phyloP scores from a whole-genome alignment of 805 yeast genomes.

The Saccharomycopsis vini region DNA sequence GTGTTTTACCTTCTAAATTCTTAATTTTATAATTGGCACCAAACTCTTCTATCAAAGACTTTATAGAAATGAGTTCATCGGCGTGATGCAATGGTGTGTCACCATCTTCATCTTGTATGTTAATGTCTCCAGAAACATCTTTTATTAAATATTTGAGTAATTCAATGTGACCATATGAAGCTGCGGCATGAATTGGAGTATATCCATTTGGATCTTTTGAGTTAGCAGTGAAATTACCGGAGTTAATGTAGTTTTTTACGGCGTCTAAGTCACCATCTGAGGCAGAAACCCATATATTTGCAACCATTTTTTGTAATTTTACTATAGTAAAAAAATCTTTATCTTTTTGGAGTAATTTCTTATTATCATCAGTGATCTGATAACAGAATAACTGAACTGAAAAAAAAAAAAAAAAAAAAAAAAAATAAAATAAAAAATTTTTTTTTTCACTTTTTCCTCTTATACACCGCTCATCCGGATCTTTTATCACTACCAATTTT shows the following conservation, averaged over 20 bases:
- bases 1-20: conserved; percentile 69
- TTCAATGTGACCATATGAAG: conserved; percentile 77
- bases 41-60: conserved; percentile 52
- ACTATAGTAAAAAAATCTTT: too few relatives aligned
- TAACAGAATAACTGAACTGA: too few relatives aligned
- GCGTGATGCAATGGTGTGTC: conserved; percentile 93
- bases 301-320: conserved; percentile 13
- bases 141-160: conserved; percentile 56
- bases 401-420: background rate
- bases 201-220: conserved; percentile 88
- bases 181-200: conserved; percentile 96
- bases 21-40: conserved; percentile 55
- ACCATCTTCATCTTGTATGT: conserved; percentile 79
- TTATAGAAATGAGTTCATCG: conserved; percentile 63
- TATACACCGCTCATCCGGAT: background rate
- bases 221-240: conserved; percentile 52
- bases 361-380: too few relatives aligned
- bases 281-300: conserved; percentile 91
- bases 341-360: too few relatives aligned
- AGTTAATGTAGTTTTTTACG: conserved; percentile 47
- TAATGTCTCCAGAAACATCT: conserved; percentile 52
- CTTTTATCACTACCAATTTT: too few relatives aligned
- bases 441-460: too few relatives aligned
- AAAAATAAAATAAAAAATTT: background rate
- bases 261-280: conserved; percentile 64